Evolutionary conservation across 345 rosid genomes (phyloP).

Genomic region (Bretschneidera sinensis): DNA sequence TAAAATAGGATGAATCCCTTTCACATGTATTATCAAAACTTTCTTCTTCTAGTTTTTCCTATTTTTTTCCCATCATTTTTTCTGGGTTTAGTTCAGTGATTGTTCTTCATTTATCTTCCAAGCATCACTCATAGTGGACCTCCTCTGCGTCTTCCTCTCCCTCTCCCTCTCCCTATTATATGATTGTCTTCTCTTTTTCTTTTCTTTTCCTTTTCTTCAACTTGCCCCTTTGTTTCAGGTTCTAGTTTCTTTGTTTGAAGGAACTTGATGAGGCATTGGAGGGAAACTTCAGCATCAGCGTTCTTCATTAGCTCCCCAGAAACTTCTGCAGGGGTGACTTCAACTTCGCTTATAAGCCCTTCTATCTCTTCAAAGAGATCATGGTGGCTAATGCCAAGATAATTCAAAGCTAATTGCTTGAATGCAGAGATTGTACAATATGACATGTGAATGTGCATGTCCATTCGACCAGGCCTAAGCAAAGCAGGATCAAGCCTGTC

Average conservation of each 20-base stretch:
- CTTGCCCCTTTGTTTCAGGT: no score
- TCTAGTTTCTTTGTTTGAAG: conserved; percentile 20
- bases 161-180: no score
- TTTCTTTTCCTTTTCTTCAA: no score
- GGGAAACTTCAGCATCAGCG: conserved; percentile 14
- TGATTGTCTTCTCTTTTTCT: no score
- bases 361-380: conserved; percentile 19
- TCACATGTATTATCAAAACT: no score
- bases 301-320: conserved; percentile 37
- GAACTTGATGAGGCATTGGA: conserved; percentile 24
- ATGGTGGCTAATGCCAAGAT: conserved; percentile 24
- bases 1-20: no score
- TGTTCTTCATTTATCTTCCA: no score
- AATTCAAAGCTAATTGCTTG: conserved; percentile 34
- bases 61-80: no score
- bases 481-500: conserved; percentile 39
- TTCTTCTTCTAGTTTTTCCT: no score
- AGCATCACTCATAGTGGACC: no score
- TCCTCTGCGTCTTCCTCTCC: no score
- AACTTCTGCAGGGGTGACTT: conserved; percentile 35
- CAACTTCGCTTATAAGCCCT: conserved; percentile 21
- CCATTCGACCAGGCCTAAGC: conserved; percentile 42
- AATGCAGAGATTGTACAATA: conserved; percentile 37
- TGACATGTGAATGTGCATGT: conserved; percentile 23
- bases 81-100: no score